Evolutionary conservation across 2,329 filamentous ascomycete genomes (phyloP).

Genomic region (Aspergillus tubingensis): DNA sequence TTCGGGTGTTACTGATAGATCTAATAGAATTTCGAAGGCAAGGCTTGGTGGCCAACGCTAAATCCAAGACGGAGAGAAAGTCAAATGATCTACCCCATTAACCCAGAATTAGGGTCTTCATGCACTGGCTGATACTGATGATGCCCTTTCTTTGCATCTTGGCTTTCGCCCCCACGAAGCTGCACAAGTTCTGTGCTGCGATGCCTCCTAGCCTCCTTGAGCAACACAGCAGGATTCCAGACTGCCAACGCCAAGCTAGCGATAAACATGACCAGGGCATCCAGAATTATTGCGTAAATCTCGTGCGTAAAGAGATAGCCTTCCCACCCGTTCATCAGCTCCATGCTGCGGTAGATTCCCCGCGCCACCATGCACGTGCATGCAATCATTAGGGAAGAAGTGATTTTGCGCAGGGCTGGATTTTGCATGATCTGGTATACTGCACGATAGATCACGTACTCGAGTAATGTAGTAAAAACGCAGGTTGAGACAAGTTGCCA

Average conservation of each 20-base stretch:
- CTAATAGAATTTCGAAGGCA: too few relatives aligned
- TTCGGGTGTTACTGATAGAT: too few relatives aligned
- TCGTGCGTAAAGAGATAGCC: conserved; percentile 44
- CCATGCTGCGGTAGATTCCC: conserved; percentile 47
- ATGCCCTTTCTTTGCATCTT: too few relatives aligned
- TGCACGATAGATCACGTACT: background rate
- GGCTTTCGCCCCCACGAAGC: too few relatives aligned
- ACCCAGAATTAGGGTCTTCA: too few relatives aligned
- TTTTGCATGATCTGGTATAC: conserved; percentile 37
- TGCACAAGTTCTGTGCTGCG: rapidly evolving
- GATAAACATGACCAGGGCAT: conserved; percentile 15
- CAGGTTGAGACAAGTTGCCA: conserved; percentile 54
- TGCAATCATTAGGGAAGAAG: conserved; percentile 21
- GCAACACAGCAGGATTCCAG: too few relatives aligned
- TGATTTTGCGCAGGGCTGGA: conserved; percentile 34
- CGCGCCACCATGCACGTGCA: conserved; percentile 42
- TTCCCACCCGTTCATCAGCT: conserved; percentile 47
- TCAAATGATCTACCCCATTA: too few relatives aligned
- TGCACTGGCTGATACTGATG: too few relatives aligned
- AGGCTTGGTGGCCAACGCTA: too few relatives aligned
- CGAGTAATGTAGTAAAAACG: background rate
- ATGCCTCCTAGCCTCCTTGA: too few relatives aligned
- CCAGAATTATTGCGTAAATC: conserved; percentile 13
- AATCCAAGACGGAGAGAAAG: too few relatives aligned
- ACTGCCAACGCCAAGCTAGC: too few relatives aligned